Evolutionary conservation across 805 yeast genomes (phyloP).

Genomic region (Clavispora carvajalis): DNA sequence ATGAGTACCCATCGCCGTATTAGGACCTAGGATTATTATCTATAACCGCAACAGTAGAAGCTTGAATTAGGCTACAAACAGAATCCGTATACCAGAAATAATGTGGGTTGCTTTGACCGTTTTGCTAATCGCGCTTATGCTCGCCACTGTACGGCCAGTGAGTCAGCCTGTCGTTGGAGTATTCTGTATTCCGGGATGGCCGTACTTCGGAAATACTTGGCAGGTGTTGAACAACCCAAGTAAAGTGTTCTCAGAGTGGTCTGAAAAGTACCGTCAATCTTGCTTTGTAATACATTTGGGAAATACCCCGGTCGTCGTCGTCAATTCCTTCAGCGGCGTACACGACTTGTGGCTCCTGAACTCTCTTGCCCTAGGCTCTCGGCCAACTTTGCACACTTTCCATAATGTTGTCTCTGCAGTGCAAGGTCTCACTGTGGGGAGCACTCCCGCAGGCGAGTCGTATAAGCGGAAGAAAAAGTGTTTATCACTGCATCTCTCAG

Average conservation of each 20-base stretch:
- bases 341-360: conserved; percentile 45
- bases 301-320: conserved; percentile 50
- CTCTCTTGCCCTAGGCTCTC: conserved; percentile 52
- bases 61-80: no score
- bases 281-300: conserved; percentile 67
- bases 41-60: no score
- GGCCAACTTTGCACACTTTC: conserved; percentile 65
- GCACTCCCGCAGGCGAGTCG: conserved; percentile 53
- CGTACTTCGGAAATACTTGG: conserved; percentile 47
- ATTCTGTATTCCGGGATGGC: conserved; percentile 41
- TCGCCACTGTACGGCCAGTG: background rate
- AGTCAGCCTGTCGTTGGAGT: conserved; percentile 19
- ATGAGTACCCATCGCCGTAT: no score
- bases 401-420: conserved; percentile 54
- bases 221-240: conserved; percentile 48
- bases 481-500: conserved; percentile 41
- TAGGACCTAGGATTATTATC: no score
- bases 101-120: background rate
- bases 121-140: background rate
- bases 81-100: no score
- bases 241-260: conserved; percentile 41
- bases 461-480: conserved; percentile 45
- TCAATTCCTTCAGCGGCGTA: conserved; percentile 57
- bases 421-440: conserved; percentile 59
- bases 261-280: conserved; percentile 30